phyloP scores from a whole-genome alignment of 2,329 filamentous ascomycete species.

The Neonectria hederae region DNA sequence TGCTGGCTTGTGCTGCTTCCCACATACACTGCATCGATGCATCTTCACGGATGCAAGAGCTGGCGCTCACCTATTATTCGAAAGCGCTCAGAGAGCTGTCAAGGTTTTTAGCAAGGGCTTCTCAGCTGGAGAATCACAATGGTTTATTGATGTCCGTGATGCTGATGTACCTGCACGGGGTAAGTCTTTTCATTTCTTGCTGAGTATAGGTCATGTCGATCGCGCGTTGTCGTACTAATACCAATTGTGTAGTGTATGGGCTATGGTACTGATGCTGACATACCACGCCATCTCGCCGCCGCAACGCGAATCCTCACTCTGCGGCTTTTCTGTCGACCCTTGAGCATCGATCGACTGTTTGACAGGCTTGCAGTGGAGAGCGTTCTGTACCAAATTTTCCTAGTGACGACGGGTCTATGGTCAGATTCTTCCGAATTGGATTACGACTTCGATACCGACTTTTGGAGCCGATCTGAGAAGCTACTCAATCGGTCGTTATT shows the following conservation, averaged over 20 bases:
- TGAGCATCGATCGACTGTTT: slow-evolving; percentile 25
- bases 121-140: slow-evolving; percentile 32
- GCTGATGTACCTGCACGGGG: slow-evolving; percentile 40
- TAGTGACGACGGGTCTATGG: slow-evolving; percentile 35
- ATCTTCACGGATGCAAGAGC: slow-evolving; percentile 30
- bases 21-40: slow-evolving; percentile 35
- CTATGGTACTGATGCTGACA: slow-evolving; percentile 31
- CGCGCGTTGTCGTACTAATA: not conserved
- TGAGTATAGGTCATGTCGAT: not conserved
- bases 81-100: slow-evolving; percentile 33
- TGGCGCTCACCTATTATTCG: slow-evolving; percentile 37
- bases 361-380: slow-evolving; percentile 39
- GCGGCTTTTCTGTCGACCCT: slow-evolving; percentile 20
- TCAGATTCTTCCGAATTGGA: slow-evolving; percentile 15
- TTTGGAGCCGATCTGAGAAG: slow-evolving; percentile 33
- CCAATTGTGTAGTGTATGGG: slow-evolving; percentile 28
- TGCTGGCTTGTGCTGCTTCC: slow-evolving; percentile 41
- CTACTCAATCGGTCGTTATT: slow-evolving; percentile 23
- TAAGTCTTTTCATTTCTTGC: slow-evolving; percentile 8
- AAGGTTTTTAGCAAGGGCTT: slow-evolving; percentile 18
- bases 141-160: slow-evolving; percentile 40
- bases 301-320: slow-evolving; percentile 33
- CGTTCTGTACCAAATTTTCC: slow-evolving; percentile 38
- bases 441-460: slow-evolving; percentile 24
- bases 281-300: slow-evolving; percentile 34